Evolutionary conservation across 1,284 basidiomycete genomes (phyloP).

Genomic region (Cryptococcus amylolentus): DNA sequence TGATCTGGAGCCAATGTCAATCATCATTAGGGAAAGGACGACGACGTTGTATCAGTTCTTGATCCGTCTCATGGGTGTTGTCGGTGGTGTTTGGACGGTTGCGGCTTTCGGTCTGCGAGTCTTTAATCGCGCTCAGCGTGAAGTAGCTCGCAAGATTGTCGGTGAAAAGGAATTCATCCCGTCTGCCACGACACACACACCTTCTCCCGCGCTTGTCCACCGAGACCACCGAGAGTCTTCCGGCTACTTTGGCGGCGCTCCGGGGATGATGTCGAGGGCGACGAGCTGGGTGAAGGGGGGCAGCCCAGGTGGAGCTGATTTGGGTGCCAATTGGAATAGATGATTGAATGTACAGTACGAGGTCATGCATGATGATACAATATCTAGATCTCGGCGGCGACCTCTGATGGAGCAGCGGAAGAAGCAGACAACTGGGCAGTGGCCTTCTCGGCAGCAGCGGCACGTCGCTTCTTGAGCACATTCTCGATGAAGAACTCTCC

Average conservation of each 20-base stretch:
- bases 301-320: neutral
- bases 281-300: slow-evolving; percentile 15
- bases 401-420: slow-evolving; percentile 1
- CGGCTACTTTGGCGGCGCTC: slow-evolving; percentile 8
- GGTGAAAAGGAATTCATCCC: slow-evolving; percentile 40
- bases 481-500: slow-evolving; percentile 92
- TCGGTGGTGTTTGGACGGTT: slow-evolving; percentile 51
- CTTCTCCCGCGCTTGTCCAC: slow-evolving; percentile 6
- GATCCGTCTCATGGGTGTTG: slow-evolving; percentile 59
- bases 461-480: slow-evolving; percentile 57
- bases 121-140: slow-evolving; percentile 45
- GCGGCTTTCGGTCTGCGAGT: slow-evolving; percentile 48
- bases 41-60: slow-evolving; percentile 75
- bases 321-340: slow-evolving; percentile 5
- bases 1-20: slow-evolving; percentile 83
- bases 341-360: neutral
- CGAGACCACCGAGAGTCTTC: slow-evolving; percentile 1
- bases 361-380: slow-evolving; percentile 19
- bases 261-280: slow-evolving; percentile 8
- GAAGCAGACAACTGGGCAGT: slow-evolving; percentile 26
- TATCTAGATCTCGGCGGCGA: slow-evolving; percentile 22
- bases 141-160: slow-evolving; percentile 33
- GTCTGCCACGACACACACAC: slow-evolving; percentile 13
- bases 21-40: slow-evolving; percentile 83
- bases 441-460: slow-evolving; percentile 36